Conservation (phyloP, 352 stramenopile species). For the Globisporangium radiosum region DNA sequence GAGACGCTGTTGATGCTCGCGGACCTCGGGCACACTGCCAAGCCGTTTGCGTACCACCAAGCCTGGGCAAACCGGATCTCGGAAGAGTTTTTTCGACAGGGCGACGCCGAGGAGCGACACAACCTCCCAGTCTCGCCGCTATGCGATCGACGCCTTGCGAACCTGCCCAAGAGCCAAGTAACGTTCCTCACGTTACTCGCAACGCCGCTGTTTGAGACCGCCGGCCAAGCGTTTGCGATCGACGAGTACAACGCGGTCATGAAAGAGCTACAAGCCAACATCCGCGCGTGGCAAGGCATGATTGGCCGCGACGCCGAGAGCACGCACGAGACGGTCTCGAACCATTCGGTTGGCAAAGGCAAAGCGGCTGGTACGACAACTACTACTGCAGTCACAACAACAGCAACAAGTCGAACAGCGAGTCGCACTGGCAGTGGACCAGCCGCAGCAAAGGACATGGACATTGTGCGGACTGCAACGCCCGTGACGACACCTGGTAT, state of each 20-base stretch:
- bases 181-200: conserved; percentile 60
- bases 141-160: conserved; percentile 51
- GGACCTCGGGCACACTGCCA: conserved; percentile 58
- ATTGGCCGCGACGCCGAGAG: conserved; percentile 24
- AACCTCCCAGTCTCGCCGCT: conserved; percentile 48
- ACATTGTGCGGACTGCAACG: conserved; percentile 1
- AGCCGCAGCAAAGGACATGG: conserved; percentile 1
- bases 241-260: conserved; percentile 53
- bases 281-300: conserved; percentile 37
- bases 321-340: conserved; percentile 23
- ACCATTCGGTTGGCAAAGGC: conserved; percentile 17
- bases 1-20: conserved; percentile 68
- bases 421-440: not conserved
- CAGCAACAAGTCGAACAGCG: not conserved
- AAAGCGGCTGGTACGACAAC: not conserved
- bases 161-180: conserved; percentile 56
- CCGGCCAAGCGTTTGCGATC: conserved; percentile 49
- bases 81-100: conserved; percentile 64
- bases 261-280: conserved; percentile 43
- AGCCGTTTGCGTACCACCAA: conserved; percentile 58
- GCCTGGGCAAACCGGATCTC: conserved; percentile 55
- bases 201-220: conserved; percentile 55
- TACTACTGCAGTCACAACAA: no score
- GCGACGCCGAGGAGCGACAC: conserved; percentile 50
- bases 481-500: not conserved